These are phyloP conservation scores for Agrostemma githago DNA, from an alignment of 148 eudicot genomes.

Conservation along the genomic window DNA sequence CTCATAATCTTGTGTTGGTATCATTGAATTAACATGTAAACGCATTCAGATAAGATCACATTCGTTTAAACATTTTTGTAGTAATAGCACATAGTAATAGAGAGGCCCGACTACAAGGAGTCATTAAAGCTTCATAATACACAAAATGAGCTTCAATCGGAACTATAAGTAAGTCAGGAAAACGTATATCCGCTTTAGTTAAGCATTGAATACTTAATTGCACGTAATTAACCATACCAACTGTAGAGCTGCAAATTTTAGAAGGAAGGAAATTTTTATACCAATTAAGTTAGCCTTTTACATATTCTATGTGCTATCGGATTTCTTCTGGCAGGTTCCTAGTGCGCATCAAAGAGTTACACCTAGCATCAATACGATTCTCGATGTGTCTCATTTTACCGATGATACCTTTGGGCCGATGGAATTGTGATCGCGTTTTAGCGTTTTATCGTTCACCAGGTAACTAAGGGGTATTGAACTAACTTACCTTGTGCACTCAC, in stretches of 20 bases:
- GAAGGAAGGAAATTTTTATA: conserved; percentile 60
- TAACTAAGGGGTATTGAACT: background rate
- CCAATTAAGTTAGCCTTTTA: conserved; percentile 59
- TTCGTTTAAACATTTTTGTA: too few species aligned
- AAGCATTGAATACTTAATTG: too few species aligned
- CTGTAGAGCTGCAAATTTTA: conserved; percentile 93
- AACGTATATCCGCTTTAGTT: too few species aligned
- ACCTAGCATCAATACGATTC: conserved; percentile 28
- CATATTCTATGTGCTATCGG: conserved; percentile 60
- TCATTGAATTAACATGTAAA: too few species aligned
- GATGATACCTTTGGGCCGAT: conserved; percentile 45
- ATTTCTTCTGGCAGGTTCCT: conserved; percentile 79
- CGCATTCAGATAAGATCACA: too few species aligned
- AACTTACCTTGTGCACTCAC: background rate
- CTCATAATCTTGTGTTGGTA: too few species aligned
- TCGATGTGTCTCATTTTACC: conserved; percentile 42
- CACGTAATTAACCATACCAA: too few species aligned
- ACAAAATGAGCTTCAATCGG: too few species aligned
- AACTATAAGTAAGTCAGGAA: too few species aligned
- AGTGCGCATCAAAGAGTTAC: conserved; percentile 28
- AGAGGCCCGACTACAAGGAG: too few species aligned
- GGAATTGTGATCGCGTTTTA: conserved; percentile 29
- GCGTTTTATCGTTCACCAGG: background rate
- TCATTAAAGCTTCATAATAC: too few species aligned
- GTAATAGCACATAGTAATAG: too few species aligned